A percentile compares a stretch with the other conserved stretches of the same genome.
phyloP scores from a whole-genome alignment of 371 early-diverging fungal species.

The Rhizopus microsporus region DNA sequence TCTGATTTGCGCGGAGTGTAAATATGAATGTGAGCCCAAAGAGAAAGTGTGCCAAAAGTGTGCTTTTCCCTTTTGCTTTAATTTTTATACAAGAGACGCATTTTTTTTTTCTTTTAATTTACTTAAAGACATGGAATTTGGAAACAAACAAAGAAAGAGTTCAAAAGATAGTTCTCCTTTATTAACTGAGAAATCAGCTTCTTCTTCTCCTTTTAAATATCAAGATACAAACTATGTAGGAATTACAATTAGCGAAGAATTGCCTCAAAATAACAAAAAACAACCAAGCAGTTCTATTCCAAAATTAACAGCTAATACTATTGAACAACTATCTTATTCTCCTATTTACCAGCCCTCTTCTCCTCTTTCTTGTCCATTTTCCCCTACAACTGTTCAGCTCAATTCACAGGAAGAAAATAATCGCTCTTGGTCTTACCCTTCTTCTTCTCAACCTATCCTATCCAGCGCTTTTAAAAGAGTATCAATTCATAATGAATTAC shows the following conservation, averaged over 20 bases:
- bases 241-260: constrained; percentile 34
- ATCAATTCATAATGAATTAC: constrained; percentile 19
- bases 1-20: too few species aligned
- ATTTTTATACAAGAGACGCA: too few species aligned
- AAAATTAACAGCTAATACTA: constrained; percentile 1
- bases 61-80: too few species aligned
- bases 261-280: constrained; percentile 6
- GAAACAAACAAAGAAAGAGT: not conserved
- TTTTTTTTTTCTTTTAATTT: constrained; percentile 1
- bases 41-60: too few species aligned
- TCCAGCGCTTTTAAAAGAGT: constrained; percentile 28
- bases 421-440: constrained; percentile 1
- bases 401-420: constrained; percentile 12
- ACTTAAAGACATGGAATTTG: not conserved
- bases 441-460: constrained; percentile 4
- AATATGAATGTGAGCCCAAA: too few species aligned
- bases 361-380: not conserved
- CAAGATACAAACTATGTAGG: constrained; percentile 39
- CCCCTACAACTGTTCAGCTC: not conserved
- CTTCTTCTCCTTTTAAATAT: constrained; percentile 2
- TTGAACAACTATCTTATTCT: not conserved
- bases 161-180: constrained; percentile 5
- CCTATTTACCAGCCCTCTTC: not conserved
- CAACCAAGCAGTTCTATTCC: constrained; percentile 2
- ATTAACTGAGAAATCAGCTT: not conserved